Conservation (phyloP, 352 stramenopile genomes). For the Labyrinthula sp. region DNA sequence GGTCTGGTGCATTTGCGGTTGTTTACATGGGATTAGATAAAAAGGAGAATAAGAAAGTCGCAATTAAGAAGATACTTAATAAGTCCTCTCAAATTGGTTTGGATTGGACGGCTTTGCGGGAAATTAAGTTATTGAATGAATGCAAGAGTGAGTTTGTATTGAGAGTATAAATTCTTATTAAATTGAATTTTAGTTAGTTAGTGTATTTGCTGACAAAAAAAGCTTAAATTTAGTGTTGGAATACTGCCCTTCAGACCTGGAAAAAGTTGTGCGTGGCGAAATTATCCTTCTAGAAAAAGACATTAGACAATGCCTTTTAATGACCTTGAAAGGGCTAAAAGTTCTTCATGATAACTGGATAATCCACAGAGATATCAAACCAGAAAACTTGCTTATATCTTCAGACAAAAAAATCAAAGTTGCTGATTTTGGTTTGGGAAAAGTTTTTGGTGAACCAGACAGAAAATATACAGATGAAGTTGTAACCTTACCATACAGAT, state of each 20-base stretch:
- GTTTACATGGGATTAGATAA: constrained; percentile 19
- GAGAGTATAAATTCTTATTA: too few species aligned
- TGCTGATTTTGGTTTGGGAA: constrained; percentile 57
- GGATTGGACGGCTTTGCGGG: constrained; percentile 57
- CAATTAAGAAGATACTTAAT: constrained; percentile 30
- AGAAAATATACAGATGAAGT: constrained; percentile 55
- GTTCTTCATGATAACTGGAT: constrained; percentile 58
- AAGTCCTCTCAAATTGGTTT: constrained; percentile 35
- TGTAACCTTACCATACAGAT: constrained; percentile 49
- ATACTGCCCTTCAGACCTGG: constrained; percentile 54
- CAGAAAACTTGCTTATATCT: constrained; percentile 57
- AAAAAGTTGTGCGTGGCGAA: constrained; percentile 65
- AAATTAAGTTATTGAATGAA: constrained; percentile 61
- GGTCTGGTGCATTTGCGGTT: constrained; percentile 24
- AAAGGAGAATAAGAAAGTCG: constrained; percentile 25
- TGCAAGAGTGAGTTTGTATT: too few species aligned
- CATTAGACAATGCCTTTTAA: constrained; percentile 63
- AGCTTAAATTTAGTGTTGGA: constrained; percentile 67
- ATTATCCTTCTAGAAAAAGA: constrained; percentile 51
- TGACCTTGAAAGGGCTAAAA: constrained; percentile 49
- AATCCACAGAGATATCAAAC: constrained; percentile 58
- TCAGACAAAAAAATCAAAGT: constrained; percentile 55
- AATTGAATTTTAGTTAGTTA: constrained; percentile 55
- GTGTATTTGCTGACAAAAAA: constrained; percentile 59
- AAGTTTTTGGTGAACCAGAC: constrained; percentile 55